phyloP scores from a whole-genome alignment of 805 yeast genomes.

The Lipomyces yamanashiensis region DNA sequence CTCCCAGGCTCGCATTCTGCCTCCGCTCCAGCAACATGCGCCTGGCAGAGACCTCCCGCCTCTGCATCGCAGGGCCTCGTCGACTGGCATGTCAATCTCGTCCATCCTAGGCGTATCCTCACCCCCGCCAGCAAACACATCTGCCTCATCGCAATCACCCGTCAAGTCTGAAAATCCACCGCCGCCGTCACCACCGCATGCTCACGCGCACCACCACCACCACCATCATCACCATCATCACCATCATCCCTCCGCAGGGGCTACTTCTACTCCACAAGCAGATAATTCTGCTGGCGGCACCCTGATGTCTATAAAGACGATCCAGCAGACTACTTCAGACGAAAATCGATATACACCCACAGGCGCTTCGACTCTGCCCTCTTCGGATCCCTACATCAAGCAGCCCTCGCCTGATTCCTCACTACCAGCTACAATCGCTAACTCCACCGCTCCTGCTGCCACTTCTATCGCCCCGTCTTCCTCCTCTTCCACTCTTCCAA shows the following conservation, averaged over 20 bases:
- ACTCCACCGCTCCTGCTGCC: too few relatives aligned
- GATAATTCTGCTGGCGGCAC: not conserved
- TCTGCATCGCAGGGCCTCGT: slow-evolving; percentile 10
- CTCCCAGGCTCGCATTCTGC: slow-evolving; percentile 11
- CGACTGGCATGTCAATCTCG: slow-evolving; percentile 32
- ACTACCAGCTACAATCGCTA: too few relatives aligned
- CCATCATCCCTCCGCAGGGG: slow-evolving; percentile 12
- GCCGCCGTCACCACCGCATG: slow-evolving; percentile 18
- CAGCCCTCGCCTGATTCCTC: too few relatives aligned
- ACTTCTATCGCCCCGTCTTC: too few relatives aligned
- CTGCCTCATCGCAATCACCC: slow-evolving; percentile 12
- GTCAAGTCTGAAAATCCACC: slow-evolving; percentile 6
- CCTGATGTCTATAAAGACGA: not conserved
- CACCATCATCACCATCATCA: slow-evolving; percentile 30
- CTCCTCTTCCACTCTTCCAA: not conserved
- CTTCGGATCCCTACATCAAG: too few relatives aligned
- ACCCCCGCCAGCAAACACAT: slow-evolving; percentile 13
- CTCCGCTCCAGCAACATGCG: slow-evolving; percentile 13
- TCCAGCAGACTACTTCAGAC: not conserved
- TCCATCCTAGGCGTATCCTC: slow-evolving; percentile 31
- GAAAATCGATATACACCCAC: not conserved
- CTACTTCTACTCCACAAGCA: not conserved
- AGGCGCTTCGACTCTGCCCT: too few relatives aligned
- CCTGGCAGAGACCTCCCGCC: slow-evolving; percentile 20
- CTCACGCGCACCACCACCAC: slow-evolving; percentile 21